Evolutionary conservation across 73 alveolate species (phyloP), one percentile per base, ranked within the genome.

Genomic region (Effrenium voratum): DNA sequence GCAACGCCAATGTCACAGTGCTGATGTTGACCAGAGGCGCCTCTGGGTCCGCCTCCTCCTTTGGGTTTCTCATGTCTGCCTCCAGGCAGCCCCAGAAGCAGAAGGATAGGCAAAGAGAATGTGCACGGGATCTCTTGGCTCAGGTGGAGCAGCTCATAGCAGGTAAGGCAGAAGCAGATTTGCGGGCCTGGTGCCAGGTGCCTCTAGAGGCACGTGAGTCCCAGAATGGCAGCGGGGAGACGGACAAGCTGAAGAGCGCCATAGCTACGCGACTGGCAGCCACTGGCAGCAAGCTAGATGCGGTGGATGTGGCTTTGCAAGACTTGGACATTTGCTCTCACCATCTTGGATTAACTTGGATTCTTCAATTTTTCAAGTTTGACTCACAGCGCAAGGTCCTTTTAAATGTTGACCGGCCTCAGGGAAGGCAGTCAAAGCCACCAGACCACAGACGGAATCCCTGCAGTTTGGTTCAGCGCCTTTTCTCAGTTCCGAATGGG

Each of bases 91-190:
- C 82, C 2, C 82, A 87, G 32, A 87, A 87, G 95, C 83, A 41
- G 83, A 87, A 59, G 83, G 95, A 87, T 60, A 43, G 95, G 44
- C 95, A 59, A 66, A 44, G 95, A n/a, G 95, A 87, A 46, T 87
- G 95, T 73, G 75, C 68, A 50, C 46, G 47, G 24, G 95, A 87
- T 24, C 83, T 87, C n/a, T 83, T 87, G 24, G 66, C 75, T 60
- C 95, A 87, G 44, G 63, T 87, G 13, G 95, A 87, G 83, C 95
- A 87, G 68, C 95, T 87, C 70, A 45, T 87, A 34, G 82, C 95
- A 30, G 82, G 95, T 3, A 87, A 87, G 34, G 19, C 84, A 2
- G 95, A 87, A 32, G 83, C 82, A 15, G 95, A 87, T 47, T 83
- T 87, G 19, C 81, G 95, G 30, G 38, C 95, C 32, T 87, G 95